Evolutionary conservation across 73 alveolate species (phyloP), one percentile per base, ranked within the genome.

Genomic region (Paramecium biaurelia): DNA sequence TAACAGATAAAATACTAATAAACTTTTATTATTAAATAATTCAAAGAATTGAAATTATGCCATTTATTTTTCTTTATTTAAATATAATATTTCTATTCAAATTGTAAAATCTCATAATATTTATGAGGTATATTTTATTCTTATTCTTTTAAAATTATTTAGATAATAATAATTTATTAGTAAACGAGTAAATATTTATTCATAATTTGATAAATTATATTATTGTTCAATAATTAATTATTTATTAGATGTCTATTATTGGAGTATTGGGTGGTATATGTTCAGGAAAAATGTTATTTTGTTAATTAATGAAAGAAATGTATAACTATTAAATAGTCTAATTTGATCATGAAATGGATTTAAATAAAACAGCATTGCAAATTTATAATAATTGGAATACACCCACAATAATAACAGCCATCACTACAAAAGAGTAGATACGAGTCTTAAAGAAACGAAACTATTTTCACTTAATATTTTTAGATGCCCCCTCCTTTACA

Each of bases 211-310:
- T 53, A 18, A 53, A n/a, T 53, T n/a, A n/a, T 53, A 53, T 53
- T 21, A 53, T 23, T 53, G 68, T 53, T 53, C 30, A 53, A 53
- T 18, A 53, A 53, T 53, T 18, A 53, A 53, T 53, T 35, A 12
- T 14, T 74, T 30, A 35, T 74, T 30, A 35, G n/a, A 79, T 79
- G 90, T 79, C 90, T 0, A 47, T 79, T 0, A 79, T 79, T 23
- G 90, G 90, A 79, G 47, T 79, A 79, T 32, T 79, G 30, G 90
- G 90, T 23, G 41, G 74, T 30, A 79, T 23, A 2, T 43, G 74
- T 43, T 41, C 56, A 38, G 90, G 90, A 42, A 79, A 79, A 79
- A 21, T 9, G 45, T 37, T 63, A 42, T 45, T 79, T 20, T 72
- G 86, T 42, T 28, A 34, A 38, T 21, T 72, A 20, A 32, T 72